Conservation (phyloP, 768 basidiomycete genomes). For the Pulveroboletus sp. region DNA sequence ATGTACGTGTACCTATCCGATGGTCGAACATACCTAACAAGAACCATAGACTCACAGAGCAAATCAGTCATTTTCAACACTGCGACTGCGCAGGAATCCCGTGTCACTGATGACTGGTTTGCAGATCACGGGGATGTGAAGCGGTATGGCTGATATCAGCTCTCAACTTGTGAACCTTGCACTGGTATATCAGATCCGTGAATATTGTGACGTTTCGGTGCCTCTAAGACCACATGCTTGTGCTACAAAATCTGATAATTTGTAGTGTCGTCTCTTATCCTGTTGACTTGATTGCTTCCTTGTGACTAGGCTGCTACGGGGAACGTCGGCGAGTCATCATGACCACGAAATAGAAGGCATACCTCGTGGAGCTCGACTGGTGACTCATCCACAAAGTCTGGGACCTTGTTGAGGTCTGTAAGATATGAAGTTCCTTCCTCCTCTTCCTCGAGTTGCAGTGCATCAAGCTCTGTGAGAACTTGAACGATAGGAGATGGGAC, state of each 20-base stretch:
- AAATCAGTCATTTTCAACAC: constrained; percentile 77
- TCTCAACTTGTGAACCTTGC: not conserved
- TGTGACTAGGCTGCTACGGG: constrained; percentile 37
- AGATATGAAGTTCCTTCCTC: constrained; percentile 90
- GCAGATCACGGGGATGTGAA: constrained; percentile 47
- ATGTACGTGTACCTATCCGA: constrained; percentile 42
- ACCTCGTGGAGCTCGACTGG: constrained; percentile 70
- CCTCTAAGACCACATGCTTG: constrained; percentile 14
- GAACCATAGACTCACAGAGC: constrained; percentile 66
- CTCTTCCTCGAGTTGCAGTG: constrained; percentile 86
- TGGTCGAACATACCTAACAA: constrained; percentile 1
- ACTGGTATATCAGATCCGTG: not conserved
- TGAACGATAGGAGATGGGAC: not conserved
- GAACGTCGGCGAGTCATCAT: not conserved
- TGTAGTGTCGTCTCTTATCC: constrained; percentile 19
- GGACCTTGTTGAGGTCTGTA: constrained; percentile 76
- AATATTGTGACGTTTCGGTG: not conserved
- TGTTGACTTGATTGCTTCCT: constrained; percentile 55
- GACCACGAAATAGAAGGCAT: constrained; percentile 12
- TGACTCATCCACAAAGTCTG: constrained; percentile 88
- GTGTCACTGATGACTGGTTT: constrained; percentile 73
- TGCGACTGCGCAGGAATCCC: constrained; percentile 56
- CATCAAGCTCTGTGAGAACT: constrained; percentile 74
- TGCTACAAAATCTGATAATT: not conserved
- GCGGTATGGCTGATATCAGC: constrained; percentile 54